A percentile compares a stretch with the other conserved stretches of the same genome.
These are phyloP conservation scores for Yarrowia bubula DNA, from an alignment of 805 yeast genomes.

Conservation along the genomic window DNA sequence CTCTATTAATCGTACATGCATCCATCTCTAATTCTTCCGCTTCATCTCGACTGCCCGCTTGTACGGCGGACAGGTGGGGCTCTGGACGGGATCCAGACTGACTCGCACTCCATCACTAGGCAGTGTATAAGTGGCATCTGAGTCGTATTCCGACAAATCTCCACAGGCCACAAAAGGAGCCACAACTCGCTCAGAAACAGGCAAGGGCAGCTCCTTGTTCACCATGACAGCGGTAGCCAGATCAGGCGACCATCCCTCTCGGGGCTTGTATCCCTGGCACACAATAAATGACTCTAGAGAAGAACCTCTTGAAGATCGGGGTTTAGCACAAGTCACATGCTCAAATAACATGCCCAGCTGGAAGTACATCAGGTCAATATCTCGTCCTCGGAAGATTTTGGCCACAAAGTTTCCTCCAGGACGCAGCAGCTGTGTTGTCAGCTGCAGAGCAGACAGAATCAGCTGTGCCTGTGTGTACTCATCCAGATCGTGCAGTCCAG, in stretches of 20 bases:
- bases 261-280: constrained; percentile 82
- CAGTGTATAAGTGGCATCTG: constrained; percentile 85
- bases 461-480: constrained; percentile 96
- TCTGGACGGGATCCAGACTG: constrained; percentile 86
- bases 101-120: constrained; percentile 42
- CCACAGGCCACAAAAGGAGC: constrained; percentile 98
- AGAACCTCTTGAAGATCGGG: constrained; percentile 91
- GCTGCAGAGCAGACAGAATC: constrained; percentile 83
- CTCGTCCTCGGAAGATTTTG: constrained; percentile 93
- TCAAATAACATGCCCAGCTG: constrained; percentile 85
- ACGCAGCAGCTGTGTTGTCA: constrained; percentile 83
- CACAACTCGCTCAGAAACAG: constrained; percentile 61
- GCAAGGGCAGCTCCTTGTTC: constrained; percentile 42
- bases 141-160: constrained; percentile 79
- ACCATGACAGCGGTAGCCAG: constrained; percentile 32
- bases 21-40: not conserved
- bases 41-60: constrained; percentile 77
- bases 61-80: constrained; percentile 96
- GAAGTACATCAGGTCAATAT: constrained; percentile 89
- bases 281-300: constrained; percentile 93
- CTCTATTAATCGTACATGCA: not conserved
- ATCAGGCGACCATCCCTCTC: constrained; percentile 76
- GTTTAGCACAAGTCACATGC: constrained; percentile 90
- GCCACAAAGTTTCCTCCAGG: constrained; percentile 95
- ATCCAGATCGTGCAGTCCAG: constrained; percentile 94